Percentiles rank a stretch among this genome's conserved stretches.
Conservation (phyloP, 106 monocot genomes). For the Chionographis japonica region DNA sequence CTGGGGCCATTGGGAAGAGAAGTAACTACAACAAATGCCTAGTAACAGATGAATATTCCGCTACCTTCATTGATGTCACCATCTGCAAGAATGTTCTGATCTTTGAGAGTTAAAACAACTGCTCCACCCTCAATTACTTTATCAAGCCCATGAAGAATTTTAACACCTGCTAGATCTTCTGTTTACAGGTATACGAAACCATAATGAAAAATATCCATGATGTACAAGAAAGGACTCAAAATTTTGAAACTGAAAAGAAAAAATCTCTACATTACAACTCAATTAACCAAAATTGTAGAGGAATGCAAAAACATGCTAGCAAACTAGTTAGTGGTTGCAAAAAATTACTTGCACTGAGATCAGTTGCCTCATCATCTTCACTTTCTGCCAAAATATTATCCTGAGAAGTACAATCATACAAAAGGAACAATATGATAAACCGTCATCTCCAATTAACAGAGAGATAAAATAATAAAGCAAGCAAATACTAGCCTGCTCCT, state of each 20-base stretch:
- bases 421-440: not conserved
- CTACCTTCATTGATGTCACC: constrained; percentile 94
- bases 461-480: not conserved
- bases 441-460: not conserved
- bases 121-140: constrained; percentile 95
- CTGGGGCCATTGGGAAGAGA: not conserved
- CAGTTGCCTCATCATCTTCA: constrained; percentile 56
- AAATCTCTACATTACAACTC: not conserved
- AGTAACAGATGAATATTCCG: not conserved
- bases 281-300: not conserved
- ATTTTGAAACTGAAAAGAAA: not conserved
- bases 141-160: constrained; percentile 93
- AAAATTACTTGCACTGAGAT: constrained; percentile 28
- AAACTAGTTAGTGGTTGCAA: not conserved
- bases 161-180: constrained; percentile 92
- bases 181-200: constrained; percentile 1
- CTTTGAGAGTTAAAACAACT: constrained; percentile 94
- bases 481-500: constrained; percentile 57
- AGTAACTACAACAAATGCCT: not conserved
- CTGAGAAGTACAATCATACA: constrained; percentile 29
- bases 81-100: constrained; percentile 80
- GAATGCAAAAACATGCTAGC: constrained; percentile 1
- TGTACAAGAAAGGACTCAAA: too few relatives aligned
- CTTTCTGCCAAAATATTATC: constrained; percentile 63
- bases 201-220: not conserved